These are phyloP conservation scores for Castanospermum australe DNA, from an alignment of 306 rosid species.

Conservation along the genomic window DNA sequence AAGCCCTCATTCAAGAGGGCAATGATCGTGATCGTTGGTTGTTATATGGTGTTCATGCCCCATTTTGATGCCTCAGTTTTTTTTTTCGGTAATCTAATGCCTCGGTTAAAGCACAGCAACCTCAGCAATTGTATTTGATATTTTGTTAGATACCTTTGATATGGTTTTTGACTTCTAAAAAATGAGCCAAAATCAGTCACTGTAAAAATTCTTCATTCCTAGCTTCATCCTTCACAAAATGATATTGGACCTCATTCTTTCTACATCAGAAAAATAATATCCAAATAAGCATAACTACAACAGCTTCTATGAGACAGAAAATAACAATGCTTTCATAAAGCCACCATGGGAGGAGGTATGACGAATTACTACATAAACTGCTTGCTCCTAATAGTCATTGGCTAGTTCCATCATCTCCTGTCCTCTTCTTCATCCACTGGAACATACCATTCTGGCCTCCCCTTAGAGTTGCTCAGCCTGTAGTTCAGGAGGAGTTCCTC, in stretches of 20 bases:
- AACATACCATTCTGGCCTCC: conserved; percentile 72
- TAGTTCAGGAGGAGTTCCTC: conserved; percentile 85
- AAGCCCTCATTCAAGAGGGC: too few species aligned
- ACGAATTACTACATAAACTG: not conserved
- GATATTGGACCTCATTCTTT: not conserved
- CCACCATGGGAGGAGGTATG: not conserved
- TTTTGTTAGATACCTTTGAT: not conserved
- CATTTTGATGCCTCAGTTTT: too few species aligned
- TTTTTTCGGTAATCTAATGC: too few species aligned
- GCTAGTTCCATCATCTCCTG: conserved; percentile 53
- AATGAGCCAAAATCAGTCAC: not conserved
- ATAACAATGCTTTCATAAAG: not conserved
- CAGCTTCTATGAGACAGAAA: conserved; percentile 11
- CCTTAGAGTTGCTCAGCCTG: conserved; percentile 77
- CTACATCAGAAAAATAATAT: not conserved
- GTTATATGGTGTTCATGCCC: too few species aligned
- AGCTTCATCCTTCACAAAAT: not conserved
- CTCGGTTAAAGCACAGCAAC: too few species aligned
- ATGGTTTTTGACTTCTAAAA: not conserved
- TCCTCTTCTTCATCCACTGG: conserved; percentile 86
- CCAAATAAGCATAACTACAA: not conserved
- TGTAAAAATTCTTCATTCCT: not conserved
- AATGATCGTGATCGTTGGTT: too few species aligned
- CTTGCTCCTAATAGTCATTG: not conserved
- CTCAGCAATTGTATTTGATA: too few species aligned